These are phyloP conservation scores for Porcisia hertigi DNA, from an alignment of 208 protist species.

Conservation along the genomic window DNA sequence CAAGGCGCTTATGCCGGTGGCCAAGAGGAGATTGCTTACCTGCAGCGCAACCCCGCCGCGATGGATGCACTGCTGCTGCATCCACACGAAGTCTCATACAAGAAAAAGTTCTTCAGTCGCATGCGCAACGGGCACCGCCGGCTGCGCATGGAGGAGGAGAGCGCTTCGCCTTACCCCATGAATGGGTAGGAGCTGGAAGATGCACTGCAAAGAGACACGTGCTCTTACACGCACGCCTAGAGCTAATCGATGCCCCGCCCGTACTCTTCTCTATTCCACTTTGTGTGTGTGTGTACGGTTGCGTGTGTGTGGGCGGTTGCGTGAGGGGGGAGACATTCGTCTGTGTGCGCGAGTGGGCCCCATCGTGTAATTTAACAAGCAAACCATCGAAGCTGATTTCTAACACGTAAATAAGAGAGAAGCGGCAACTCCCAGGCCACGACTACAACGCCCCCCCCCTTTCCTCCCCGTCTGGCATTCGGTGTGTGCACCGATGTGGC, in stretches of 20 bases:
- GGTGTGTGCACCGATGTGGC: not conserved
- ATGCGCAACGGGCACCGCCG: constrained; percentile 59
- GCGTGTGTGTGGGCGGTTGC: not conserved
- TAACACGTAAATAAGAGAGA: no score
- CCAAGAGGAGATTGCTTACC: constrained; percentile 60
- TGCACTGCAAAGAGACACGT: not conserved
- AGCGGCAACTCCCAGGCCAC: no score
- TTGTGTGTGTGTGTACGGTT: not conserved
- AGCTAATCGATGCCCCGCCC: not conserved
- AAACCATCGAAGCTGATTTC: no score
- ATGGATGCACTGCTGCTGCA: constrained; percentile 80
- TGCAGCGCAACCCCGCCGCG: constrained; percentile 67
- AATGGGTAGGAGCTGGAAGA: not conserved
- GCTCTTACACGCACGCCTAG: not conserved
- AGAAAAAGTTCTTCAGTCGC: constrained; percentile 69
- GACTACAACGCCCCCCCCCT: not conserved
- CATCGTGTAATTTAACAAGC: no score
- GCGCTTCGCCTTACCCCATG: constrained; percentile 11
- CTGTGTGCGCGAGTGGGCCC: not conserved
- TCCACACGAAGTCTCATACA: constrained; percentile 77
- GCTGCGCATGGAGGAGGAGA: constrained; percentile 68
- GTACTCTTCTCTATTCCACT: no score
- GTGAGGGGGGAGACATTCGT: no score
- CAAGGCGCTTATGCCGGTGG: constrained; percentile 74
- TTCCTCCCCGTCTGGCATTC: not conserved